phyloP scores from a whole-genome alignment of 2,329 filamentous ascomycete genomes.

The Westerdykella sp. region DNA sequence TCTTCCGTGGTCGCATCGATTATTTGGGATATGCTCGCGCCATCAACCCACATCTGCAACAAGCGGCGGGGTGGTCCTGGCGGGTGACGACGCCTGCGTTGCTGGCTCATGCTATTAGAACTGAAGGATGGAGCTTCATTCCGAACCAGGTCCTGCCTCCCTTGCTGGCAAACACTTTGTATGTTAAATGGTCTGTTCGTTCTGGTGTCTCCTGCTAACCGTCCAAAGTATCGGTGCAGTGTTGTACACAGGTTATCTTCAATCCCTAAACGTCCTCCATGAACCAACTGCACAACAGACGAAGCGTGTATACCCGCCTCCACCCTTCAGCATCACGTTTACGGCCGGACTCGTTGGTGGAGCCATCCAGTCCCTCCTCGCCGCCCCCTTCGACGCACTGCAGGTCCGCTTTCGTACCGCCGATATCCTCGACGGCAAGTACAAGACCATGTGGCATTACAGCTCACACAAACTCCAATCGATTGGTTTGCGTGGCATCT shows the following conservation, averaged over 20 bases:
- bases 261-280: conserved; percentile 60
- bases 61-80: conserved; percentile 51
- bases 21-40: conserved; percentile 62
- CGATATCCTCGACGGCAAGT: conserved; percentile 54
- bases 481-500: conserved; percentile 66
- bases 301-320: conserved; percentile 65
- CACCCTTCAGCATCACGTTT: conserved; percentile 57
- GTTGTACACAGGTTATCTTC: conserved; percentile 69
- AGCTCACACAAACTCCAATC: conserved; percentile 60
- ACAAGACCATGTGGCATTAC: conserved; percentile 68
- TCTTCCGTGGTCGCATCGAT: conserved; percentile 85
- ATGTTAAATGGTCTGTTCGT: conserved; percentile 10
- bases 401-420: conserved; percentile 64
- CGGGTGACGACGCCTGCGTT: conserved; percentile 64
- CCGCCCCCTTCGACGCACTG: conserved; percentile 69
- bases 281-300: conserved; percentile 56
- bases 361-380: conserved; percentile 62
- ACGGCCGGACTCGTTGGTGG: conserved; percentile 65
- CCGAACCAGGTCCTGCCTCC: conserved; percentile 73
- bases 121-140: conserved; percentile 68
- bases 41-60: conserved; percentile 52
- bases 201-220: conserved; percentile 5
- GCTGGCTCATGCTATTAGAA: conserved; percentile 58
- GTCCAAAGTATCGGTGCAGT: conserved; percentile 58
- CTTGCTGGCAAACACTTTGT: conserved; percentile 65